phyloP scores from a whole-genome alignment of 2,329 filamentous ascomycete genomes.

The Trichoderma asperellum region DNA sequence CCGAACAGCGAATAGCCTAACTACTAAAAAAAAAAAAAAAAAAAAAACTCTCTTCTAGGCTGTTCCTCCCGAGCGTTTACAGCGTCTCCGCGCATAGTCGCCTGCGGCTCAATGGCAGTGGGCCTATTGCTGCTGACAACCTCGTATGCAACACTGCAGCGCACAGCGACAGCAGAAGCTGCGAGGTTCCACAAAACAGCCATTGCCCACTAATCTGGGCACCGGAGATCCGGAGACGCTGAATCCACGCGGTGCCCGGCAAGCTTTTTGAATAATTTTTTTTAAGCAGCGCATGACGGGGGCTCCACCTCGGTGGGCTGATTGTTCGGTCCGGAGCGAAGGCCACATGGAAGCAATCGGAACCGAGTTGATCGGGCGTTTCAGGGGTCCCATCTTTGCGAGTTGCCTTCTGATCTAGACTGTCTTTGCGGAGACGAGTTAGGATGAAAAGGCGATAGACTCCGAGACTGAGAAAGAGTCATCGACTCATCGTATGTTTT shows the following conservation, averaged over 20 bases:
- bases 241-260: slow-evolving; percentile 3
- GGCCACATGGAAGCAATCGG: slow-evolving; percentile 1
- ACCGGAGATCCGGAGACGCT: slow-evolving; percentile 27
- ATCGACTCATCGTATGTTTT: neutral
- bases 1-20: neutral
- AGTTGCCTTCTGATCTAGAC: neutral
- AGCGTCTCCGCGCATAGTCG: slow-evolving; percentile 11
- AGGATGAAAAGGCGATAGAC: neutral
- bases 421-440: neutral
- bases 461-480: neutral
- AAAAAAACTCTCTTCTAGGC: neutral
- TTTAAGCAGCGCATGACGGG: neutral
- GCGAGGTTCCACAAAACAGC: neutral
- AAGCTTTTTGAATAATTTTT: neutral
- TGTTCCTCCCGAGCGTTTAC: neutral
- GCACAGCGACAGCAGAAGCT: neutral
- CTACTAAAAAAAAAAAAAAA: neutral
- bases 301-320: neutral
- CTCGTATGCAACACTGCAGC: neutral
- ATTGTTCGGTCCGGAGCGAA: neutral
- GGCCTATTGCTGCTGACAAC: neutral
- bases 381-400: neutral
- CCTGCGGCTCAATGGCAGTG: neutral
- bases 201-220: neutral
- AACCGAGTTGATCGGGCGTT: neutral